These are phyloP conservation scores for Onygena corvina DNA, from an alignment of 2,329 filamentous ascomycete genomes.

Conservation along the genomic window DNA sequence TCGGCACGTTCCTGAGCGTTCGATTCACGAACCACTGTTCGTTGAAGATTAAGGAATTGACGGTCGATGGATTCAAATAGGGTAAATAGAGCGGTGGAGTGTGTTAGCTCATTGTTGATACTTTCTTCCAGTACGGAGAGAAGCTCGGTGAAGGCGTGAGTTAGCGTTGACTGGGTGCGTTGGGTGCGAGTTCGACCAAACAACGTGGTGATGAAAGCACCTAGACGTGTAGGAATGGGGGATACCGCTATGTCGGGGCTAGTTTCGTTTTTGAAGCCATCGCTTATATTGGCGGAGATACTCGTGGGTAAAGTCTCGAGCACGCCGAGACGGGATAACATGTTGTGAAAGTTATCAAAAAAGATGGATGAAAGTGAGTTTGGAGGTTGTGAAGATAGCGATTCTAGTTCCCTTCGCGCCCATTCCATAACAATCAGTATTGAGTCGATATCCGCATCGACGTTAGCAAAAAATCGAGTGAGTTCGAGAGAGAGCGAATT, in stretches of 20 bases:
- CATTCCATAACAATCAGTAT: constrained; percentile 95
- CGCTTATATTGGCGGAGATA: neutral
- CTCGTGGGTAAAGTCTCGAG: constrained; percentile 29
- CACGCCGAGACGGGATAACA: constrained; percentile 48
- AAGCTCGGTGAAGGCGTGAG: constrained; percentile 80
- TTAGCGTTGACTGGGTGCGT: constrained; percentile 65
- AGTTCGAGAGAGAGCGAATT: constrained; percentile 75
- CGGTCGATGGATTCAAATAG: constrained; percentile 88
- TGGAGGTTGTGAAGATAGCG: constrained; percentile 50
- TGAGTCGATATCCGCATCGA: constrained; percentile 84
- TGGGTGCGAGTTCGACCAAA: constrained; percentile 74
- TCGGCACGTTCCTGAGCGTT: constrained; percentile 69
- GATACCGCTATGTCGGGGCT: constrained; percentile 1
- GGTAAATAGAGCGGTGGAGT: constrained; percentile 66
- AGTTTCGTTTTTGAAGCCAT: constrained; percentile 7
- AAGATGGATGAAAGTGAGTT: constrained; percentile 54
- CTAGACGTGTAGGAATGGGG: constrained; percentile 51
- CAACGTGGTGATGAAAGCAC: constrained; percentile 55
- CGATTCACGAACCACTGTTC: constrained; percentile 72
- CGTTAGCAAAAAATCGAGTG: constrained; percentile 83
- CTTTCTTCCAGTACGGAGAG: constrained; percentile 77
- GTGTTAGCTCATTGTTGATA: constrained; percentile 70
- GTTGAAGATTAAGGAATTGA: constrained; percentile 78
- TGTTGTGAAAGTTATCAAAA: constrained; percentile 71
- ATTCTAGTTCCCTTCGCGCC: constrained; percentile 72